A percentile compares a stretch with the other conserved stretches of the same genome.
These are phyloP conservation scores for Wickerhamomyces hampshirensis DNA, from an alignment of 805 yeast genomes.

Conservation along the genomic window DNA sequence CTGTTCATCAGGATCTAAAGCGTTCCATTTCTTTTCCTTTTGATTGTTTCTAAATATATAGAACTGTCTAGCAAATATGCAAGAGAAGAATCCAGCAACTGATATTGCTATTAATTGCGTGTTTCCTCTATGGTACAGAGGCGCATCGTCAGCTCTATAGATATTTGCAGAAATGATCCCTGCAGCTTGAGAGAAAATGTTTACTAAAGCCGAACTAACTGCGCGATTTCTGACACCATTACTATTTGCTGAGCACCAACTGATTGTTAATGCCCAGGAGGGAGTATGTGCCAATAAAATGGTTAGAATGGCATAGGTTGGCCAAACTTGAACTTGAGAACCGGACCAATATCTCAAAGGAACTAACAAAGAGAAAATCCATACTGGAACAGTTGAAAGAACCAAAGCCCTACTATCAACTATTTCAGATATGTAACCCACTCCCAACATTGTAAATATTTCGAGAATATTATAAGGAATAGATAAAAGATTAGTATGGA, in stretches of 20 bases:
- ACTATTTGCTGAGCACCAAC: conserved; percentile 60
- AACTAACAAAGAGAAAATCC: conserved; percentile 33
- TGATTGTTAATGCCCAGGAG: conserved; percentile 50
- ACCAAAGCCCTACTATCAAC: conserved; percentile 29
- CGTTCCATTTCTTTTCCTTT: conserved; percentile 47
- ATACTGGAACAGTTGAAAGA: conserved; percentile 26
- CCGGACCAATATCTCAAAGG: conserved; percentile 37
- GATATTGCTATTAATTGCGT: conserved; percentile 33
- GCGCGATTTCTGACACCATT: conserved; percentile 61
- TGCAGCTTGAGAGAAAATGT: conserved; percentile 59
- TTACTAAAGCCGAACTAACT: conserved; percentile 59
- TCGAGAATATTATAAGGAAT: conserved; percentile 44
- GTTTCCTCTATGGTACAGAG: conserved; percentile 58
- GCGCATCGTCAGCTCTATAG: conserved; percentile 53
- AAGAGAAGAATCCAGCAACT: conserved; percentile 28
- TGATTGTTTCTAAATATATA: conserved; percentile 35
- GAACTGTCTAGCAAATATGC: conserved; percentile 26
- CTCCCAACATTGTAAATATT: conserved; percentile 29
- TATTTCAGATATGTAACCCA: conserved; percentile 35
- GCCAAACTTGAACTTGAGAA: conserved; percentile 36
- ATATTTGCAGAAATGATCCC: conserved; percentile 50
- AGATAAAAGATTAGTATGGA: conserved; percentile 45
- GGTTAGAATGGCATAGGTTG: conserved; percentile 34
- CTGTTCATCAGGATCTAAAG: conserved; percentile 44
- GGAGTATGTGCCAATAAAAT: conserved; percentile 40